Evolutionary conservation across 2,329 filamentous ascomycete genomes (phyloP).

Genomic region (Colletotrichum musae): DNA sequence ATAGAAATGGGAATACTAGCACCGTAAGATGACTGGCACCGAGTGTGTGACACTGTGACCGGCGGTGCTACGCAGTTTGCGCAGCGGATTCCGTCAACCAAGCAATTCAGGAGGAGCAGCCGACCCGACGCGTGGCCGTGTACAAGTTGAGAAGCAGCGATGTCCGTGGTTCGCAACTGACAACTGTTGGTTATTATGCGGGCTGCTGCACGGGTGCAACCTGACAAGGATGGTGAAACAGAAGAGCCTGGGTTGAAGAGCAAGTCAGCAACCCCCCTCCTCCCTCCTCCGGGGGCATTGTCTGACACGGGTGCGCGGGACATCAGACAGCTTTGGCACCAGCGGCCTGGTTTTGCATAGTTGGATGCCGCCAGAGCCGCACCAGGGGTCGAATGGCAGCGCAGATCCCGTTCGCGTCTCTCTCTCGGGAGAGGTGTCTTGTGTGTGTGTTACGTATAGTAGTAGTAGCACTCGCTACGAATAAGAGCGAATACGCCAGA

Average conservation of each 20-base stretch:
- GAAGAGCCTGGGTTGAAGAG: neutral
- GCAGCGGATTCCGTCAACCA: neutral
- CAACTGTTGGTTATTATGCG: constrained; percentile 7
- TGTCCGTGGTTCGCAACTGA: too few relatives aligned
- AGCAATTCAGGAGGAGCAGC: constrained; percentile 29
- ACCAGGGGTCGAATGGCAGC: constrained; percentile 16
- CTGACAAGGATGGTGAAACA: constrained; percentile 35
- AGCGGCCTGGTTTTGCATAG: constrained; percentile 5
- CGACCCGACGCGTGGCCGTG: constrained; percentile 29
- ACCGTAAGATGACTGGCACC: neutral
- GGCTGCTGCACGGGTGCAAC: constrained; percentile 6
- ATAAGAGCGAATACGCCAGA: too few relatives aligned
- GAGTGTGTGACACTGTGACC: too few relatives aligned
- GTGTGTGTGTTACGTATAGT: neutral
- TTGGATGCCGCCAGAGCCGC: constrained; percentile 33
- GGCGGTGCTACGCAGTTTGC: too few relatives aligned
- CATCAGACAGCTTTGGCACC: constrained; percentile 43
- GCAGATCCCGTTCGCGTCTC: constrained; percentile 21
- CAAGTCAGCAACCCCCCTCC: too few relatives aligned
- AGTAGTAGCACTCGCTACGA: neutral
- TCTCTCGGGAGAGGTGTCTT: neutral
- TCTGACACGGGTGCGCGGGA: constrained; percentile 34
- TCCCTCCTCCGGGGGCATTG: neutral
- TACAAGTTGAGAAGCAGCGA: too few relatives aligned
- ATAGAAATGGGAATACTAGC: neutral